Base-by-base conservation (phyloP, 2,329 filamentous ascomycete species). In the Trichophyton benhamiae region DNA sequence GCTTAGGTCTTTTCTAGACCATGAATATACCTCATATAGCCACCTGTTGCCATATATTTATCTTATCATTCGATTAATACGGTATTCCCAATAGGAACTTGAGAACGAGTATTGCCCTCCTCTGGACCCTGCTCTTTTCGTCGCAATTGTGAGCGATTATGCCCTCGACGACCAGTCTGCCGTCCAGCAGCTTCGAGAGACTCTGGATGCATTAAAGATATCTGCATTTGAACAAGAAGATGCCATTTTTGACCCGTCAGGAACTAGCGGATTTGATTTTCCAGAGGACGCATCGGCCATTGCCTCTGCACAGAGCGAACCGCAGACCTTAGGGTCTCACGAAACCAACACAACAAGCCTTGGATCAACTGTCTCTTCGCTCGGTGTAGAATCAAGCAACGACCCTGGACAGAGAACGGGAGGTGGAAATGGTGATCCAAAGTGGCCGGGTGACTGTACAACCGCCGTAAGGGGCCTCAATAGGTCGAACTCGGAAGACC, bases 121-220 rank as follows among this genome's bases (percentile, higher is more conserved):
- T 17, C 74, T 96, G 46, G 91, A 96, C 66, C 83, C 90, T 65
- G 82, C 89, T 0, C 80, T 92, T 11, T 82, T 96, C 62, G 81
- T 87, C 60, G 86, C 89, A 3, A 88, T 96, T 58, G 78, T 84
- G 3, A 83, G 78, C 59, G 92, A 97, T 69, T 89, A 84, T 72
- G 82, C 91, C 67, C 76, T 91, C 17, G 70, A 74, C 2, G 49
- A 65, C 30, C 72, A 83, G 22, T 71, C 75, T 0, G 77, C 85
- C 48, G 76, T 85, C 36, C 69, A 79, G 2, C 75, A 77, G 8
- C 83, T 86, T 2, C 80, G 81, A 33, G 70, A 76, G n/a, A 79
- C 81, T 0, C 78, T 96, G 0, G 79, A 87, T n/a, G 72, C 75
- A 0, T 75, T 96, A 13, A 87, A 87, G 59, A 76, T 82, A 33